Conservation (phyloP, 2,329 filamentous ascomycete genomes). For the Zymoseptoria ardabiliae region DNA sequence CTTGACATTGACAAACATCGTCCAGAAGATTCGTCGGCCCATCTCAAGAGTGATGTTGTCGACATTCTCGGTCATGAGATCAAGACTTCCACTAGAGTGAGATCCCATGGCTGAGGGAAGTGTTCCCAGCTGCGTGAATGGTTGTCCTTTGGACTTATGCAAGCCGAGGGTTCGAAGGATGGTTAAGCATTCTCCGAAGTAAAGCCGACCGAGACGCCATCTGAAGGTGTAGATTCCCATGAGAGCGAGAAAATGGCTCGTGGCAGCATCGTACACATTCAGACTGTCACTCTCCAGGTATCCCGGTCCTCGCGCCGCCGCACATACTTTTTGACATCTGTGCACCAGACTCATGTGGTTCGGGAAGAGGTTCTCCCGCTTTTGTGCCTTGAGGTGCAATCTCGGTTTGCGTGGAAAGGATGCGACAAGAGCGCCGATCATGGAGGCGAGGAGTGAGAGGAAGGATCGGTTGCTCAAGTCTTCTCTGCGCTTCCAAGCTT, state of each 20-base stretch:
- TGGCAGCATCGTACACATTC: conserved; percentile 57
- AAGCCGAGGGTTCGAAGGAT: conserved; percentile 62
- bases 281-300: conserved; percentile 49
- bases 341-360: conserved; percentile 63
- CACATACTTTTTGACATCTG: conserved; percentile 61
- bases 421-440: conserved; percentile 66
- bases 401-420: conserved; percentile 68
- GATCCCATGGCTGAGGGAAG: conserved; percentile 31
- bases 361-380: conserved; percentile 58
- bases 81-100: conserved; percentile 30
- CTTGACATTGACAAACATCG: conserved; percentile 65
- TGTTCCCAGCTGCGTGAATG: conserved; percentile 32
- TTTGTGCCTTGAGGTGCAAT: conserved; percentile 60
- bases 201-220: conserved; percentile 59
- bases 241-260: conserved; percentile 68
- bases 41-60: conserved; percentile 48
- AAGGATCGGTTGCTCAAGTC: conserved; percentile 61
- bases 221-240: conserved; percentile 61
- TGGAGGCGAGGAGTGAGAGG: conserved; percentile 63
- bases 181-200: conserved; percentile 64
- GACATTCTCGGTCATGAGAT: conserved; percentile 30
- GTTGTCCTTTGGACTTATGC: conserved; percentile 47
- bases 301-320: conserved; percentile 56
- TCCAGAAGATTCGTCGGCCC: conserved; percentile 66
- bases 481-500: conserved; percentile 58